These are phyloP conservation scores for Acanthamoeba divionensis DNA, from an alignment of 208 protist genomes.

Conservation along the genomic window DNA sequence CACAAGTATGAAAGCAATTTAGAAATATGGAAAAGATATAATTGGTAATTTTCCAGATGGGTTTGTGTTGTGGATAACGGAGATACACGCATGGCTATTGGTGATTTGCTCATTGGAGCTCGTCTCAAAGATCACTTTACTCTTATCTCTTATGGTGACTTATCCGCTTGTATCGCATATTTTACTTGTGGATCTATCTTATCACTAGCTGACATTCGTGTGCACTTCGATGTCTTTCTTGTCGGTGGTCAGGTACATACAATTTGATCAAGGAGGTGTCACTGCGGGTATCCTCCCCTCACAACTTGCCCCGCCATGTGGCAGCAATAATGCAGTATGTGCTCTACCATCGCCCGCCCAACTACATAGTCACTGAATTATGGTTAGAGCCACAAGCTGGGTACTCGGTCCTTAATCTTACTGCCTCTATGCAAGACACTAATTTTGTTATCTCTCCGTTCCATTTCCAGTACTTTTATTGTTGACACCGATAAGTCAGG, in stretches of 20 bases:
- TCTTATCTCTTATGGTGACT: not conserved
- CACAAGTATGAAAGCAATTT: not conserved
- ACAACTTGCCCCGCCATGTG: no score
- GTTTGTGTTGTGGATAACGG: not conserved
- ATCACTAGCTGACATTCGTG: no score
- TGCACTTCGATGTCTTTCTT: no score
- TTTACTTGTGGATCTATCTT: no score
- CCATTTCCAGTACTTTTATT: no score
- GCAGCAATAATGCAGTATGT: slow-evolving; percentile 29
- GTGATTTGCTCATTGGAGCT: not conserved
- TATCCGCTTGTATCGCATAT: no score
- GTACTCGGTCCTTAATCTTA: not conserved
- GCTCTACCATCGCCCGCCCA: slow-evolving; percentile 26
- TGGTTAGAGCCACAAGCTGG: slow-evolving; percentile 50
- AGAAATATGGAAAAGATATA: not conserved
- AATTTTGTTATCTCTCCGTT: no score
- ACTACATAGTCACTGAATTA: slow-evolving; percentile 8
- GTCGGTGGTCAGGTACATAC: no score
- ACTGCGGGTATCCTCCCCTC: no score
- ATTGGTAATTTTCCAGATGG: not conserved
- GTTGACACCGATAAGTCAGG: no score
- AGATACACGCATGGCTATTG: not conserved
- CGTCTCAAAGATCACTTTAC: slow-evolving; percentile 16
- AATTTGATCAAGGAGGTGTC: no score
- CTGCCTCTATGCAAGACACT: not conserved